Conservation (phyloP, 441 rosid species). For the Corymbia calophylla region DNA sequence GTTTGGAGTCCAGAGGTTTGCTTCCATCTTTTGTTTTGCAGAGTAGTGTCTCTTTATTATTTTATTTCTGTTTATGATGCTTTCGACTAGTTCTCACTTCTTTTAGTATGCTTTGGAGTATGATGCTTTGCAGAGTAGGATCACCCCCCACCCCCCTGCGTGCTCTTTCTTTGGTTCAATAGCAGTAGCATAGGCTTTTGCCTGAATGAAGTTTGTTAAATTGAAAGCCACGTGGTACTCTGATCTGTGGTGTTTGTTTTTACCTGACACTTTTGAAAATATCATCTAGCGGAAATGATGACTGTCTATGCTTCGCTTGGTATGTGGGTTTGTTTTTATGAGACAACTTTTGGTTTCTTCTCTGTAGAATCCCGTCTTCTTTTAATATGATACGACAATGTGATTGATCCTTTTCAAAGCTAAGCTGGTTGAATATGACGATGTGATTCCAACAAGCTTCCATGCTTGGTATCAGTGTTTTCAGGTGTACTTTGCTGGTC, state of each 20-base stretch:
- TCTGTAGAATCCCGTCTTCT: neutral
- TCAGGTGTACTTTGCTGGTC: conserved; percentile 97
- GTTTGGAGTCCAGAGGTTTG: conserved; percentile 99
- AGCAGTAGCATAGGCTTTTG: neutral
- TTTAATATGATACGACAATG: neutral
- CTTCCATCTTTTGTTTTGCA: conserved; percentile 3
- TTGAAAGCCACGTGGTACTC: neutral
- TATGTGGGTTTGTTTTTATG: neutral
- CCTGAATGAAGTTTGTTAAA: neutral
- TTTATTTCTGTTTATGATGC: neutral
- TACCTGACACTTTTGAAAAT: neutral
- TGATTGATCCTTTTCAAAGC: neutral
- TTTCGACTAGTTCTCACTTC: neutral
- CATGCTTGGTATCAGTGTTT: neutral
- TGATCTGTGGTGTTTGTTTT: neutral
- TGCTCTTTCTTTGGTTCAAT: neutral
- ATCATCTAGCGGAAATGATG: neutral
- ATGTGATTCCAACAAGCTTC: neutral
- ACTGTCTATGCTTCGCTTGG: neutral
- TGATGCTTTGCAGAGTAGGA: neutral
- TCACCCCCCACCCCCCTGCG: neutral
- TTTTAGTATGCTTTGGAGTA: neutral
- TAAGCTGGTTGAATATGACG: neutral
- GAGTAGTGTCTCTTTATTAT: neutral
- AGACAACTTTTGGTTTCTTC: neutral